Evolutionary conservation across 495 filamentous ascomycete genomes (phyloP).

Genomic region (Letharia lupina): DNA sequence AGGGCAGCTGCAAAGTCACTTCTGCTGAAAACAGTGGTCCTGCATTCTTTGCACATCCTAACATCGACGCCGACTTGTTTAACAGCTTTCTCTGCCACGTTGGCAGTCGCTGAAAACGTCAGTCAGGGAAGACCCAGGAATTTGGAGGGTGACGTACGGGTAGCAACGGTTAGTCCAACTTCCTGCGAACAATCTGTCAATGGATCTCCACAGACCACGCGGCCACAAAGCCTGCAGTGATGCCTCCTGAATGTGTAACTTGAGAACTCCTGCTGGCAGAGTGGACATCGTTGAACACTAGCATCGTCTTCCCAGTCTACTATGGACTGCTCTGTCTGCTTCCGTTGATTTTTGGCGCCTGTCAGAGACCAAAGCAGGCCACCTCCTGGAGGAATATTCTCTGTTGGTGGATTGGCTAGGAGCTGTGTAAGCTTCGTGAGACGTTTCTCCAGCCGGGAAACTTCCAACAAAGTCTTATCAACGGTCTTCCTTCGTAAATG

Average conservation of each 20-base stretch:
- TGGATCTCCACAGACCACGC: constrained; percentile 83
- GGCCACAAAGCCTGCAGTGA: constrained; percentile 88
- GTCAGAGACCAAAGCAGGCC: constrained; percentile 51
- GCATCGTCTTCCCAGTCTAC: constrained; percentile 94
- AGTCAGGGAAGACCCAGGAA: constrained; percentile 7
- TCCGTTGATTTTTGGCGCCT: constrained; percentile 57
- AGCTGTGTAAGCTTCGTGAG: constrained; percentile 84
- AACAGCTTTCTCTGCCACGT: constrained; percentile 19
- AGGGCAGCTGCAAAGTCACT: constrained; percentile 71
- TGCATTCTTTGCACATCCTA: constrained; percentile 87
- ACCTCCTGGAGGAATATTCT: constrained; percentile 42
- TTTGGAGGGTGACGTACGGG: constrained; percentile 44
- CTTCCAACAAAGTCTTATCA: constrained; percentile 75
- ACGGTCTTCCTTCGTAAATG: constrained; percentile 63
- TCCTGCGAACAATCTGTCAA: constrained; percentile 78
- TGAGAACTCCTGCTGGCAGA: constrained; percentile 90
- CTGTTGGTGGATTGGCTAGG: constrained; percentile 59
- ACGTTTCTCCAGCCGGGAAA: constrained; percentile 82
- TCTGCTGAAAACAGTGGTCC: constrained; percentile 70
- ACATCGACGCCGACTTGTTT: constrained; percentile 64
- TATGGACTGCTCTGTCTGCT: constrained; percentile 78
- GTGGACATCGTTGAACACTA: constrained; percentile 70
- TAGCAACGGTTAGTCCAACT: constrained; percentile 67
- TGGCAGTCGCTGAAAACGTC: constrained; percentile 19
- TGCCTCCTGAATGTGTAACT: constrained; percentile 83